Conservation (phyloP, 169 alveolate genomes). For the Plasmodium gonderi region DNA sequence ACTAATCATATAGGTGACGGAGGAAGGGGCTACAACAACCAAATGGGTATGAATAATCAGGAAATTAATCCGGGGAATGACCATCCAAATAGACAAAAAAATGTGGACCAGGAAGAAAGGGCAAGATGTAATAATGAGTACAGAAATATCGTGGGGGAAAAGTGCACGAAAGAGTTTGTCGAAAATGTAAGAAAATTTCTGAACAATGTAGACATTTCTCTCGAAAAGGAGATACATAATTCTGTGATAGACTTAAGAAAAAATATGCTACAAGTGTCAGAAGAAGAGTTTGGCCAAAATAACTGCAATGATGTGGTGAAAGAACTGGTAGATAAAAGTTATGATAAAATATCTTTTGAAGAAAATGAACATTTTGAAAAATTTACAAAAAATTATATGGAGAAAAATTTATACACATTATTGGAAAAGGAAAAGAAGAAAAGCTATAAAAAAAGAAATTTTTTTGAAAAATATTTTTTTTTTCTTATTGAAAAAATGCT, state of each 20-base stretch:
- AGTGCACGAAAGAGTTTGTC: neutral
- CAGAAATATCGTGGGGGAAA: neutral
- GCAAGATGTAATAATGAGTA: neutral
- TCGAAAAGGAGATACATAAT: neutral
- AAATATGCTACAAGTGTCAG: conserved; percentile 6
- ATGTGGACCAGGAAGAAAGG: no score
- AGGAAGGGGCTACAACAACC: no score
- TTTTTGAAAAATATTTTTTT: conserved; percentile 7
- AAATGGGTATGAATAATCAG: no score
- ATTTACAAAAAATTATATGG: neutral
- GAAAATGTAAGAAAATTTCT: neutral
- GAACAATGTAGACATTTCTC: neutral
- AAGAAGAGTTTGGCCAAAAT: neutral
- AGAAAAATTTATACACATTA: neutral
- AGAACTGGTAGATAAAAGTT: conserved; percentile 5
- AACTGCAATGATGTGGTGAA: conserved; percentile 8
- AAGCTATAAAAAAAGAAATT: neutral
- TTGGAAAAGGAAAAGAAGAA: conserved; percentile 1
- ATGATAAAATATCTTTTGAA: conserved; percentile 5
- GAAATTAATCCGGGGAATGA: no score
- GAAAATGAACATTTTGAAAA: conserved; percentile 2
- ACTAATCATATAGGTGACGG: no score
- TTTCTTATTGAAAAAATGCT: conserved; percentile 15
- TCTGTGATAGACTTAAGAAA: neutral
- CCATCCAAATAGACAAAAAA: no score